Percentiles rank a stretch among this genome's conserved stretches.
These are phyloP conservation scores for Parasitella parasitica DNA, from an alignment of 371 early-diverging fungal species.

Conservation along the genomic window DNA sequence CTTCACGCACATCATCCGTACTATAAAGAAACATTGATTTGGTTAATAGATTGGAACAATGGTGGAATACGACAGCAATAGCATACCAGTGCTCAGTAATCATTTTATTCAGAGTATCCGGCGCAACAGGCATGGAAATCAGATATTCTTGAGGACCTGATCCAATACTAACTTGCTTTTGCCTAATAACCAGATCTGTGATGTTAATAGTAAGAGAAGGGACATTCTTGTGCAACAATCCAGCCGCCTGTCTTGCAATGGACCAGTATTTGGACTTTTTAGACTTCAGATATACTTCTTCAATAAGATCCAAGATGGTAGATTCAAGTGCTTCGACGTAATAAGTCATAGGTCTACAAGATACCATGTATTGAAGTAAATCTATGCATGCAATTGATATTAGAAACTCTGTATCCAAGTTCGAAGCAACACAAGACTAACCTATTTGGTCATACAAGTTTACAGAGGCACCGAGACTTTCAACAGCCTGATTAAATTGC, in stretches of 20 bases:
- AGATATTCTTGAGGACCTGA: slow-evolving; percentile 70
- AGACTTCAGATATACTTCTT: slow-evolving; percentile 82
- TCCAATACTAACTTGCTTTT: slow-evolving; percentile 79
- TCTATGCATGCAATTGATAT: slow-evolving; percentile 16
- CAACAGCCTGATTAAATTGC: slow-evolving; percentile 61
- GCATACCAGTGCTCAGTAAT: slow-evolving; percentile 57
- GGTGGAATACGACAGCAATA: no score
- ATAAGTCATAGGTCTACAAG: slow-evolving; percentile 62
- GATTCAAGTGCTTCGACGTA: slow-evolving; percentile 49
- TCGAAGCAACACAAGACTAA: slow-evolving; percentile 3
- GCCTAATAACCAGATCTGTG: slow-evolving; percentile 79
- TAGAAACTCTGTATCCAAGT: background rate
- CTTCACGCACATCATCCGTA: slow-evolving; percentile 79
- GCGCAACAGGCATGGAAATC: slow-evolving; percentile 65
- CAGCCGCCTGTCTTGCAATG: slow-evolving; percentile 81
- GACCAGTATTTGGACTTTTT: slow-evolving; percentile 72
- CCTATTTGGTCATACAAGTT: slow-evolving; percentile 81
- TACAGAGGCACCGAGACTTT: slow-evolving; percentile 58
- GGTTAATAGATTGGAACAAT: no score
- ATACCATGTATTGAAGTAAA: slow-evolving; percentile 74
- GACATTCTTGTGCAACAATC: slow-evolving; percentile 75
- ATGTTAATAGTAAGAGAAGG: slow-evolving; percentile 78
- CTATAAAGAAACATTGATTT: slow-evolving; percentile 14
- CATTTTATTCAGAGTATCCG: slow-evolving; percentile 66
- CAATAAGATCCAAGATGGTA: slow-evolving; percentile 64